Evolutionary conservation across 257 asterid species (phyloP).

Genomic region (Petunia secreta): DNA sequence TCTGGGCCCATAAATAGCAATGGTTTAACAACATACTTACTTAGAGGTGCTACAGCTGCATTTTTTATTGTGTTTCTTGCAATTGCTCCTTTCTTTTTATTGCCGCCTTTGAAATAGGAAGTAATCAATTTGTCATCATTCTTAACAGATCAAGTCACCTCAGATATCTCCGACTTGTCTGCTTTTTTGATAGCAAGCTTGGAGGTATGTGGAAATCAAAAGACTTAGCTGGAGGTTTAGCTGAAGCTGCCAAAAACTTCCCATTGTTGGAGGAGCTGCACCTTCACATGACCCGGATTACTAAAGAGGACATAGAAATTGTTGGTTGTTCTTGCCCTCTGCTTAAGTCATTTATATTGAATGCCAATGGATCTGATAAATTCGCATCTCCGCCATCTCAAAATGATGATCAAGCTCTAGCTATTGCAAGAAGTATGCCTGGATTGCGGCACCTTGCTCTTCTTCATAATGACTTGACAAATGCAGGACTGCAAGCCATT

Average conservation of each 20-base stretch:
- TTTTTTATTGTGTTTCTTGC: too few relatives aligned
- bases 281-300: conserved; percentile 34
- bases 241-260: conserved; percentile 33
- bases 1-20: too few relatives aligned
- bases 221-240: conserved; percentile 33
- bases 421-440: conserved; percentile 50
- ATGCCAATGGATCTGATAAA: conserved; percentile 16
- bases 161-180: conserved; percentile 39
- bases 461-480: conserved; percentile 32
- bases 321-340: conserved; percentile 47
- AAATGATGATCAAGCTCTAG: conserved; percentile 35
- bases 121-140: too few relatives aligned
- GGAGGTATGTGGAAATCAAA: too few relatives aligned
- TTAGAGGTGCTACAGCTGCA: too few relatives aligned
- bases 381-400: conserved; percentile 13
- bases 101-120: too few relatives aligned
- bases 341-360: conserved; percentile 38
- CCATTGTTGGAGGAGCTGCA: conserved; percentile 52
- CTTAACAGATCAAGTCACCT: conserved; percentile 39
- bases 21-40: too few relatives aligned
- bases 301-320: conserved; percentile 33
- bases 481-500: conserved; percentile 44
- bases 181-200: background rate
- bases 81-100: too few relatives aligned
- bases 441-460: conserved; percentile 46